phyloP scores from a whole-genome alignment of 495 filamentous ascomycete genomes.

The Aspergillus avenaceus region DNA sequence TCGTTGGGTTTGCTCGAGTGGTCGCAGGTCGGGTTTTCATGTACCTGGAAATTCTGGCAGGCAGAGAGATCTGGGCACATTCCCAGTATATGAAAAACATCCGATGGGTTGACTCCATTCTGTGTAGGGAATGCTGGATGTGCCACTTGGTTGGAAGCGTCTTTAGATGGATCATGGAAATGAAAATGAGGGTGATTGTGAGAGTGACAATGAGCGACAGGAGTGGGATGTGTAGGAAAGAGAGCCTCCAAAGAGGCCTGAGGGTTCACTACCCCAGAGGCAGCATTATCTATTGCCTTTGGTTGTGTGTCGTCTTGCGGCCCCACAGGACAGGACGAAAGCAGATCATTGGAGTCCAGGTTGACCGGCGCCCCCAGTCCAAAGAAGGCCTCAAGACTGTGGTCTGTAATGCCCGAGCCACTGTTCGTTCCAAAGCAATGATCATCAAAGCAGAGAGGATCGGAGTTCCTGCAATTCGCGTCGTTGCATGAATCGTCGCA shows the following conservation, averaged over 20 bases:
- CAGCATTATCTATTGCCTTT: constrained; percentile 19
- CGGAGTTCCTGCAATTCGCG: constrained; percentile 25
- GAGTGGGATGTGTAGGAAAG: constrained; percentile 24
- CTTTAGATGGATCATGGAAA: constrained; percentile 32
- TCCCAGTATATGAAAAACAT: constrained; percentile 41
- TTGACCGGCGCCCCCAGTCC: constrained; percentile 28
- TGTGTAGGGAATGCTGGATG: constrained; percentile 22
- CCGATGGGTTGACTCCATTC: constrained; percentile 33
- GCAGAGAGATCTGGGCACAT: constrained; percentile 33
- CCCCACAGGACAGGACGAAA: constrained; percentile 21
- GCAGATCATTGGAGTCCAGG: constrained; percentile 25
- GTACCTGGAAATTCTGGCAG: constrained; percentile 27
- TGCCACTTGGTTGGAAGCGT: constrained; percentile 22
- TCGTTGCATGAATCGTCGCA: constrained; percentile 28
- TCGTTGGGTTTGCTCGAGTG: constrained; percentile 14
- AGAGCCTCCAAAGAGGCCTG: constrained; percentile 21
- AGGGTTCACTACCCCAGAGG: constrained; percentile 14
- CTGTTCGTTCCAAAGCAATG: constrained; percentile 32
- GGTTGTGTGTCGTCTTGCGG: constrained; percentile 13
- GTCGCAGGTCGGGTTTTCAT: constrained; percentile 15
- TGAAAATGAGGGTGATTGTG: constrained; percentile 29
- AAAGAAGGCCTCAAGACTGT: constrained; percentile 34
- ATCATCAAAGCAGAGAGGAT: constrained; percentile 37
- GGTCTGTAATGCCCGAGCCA: constrained; percentile 17
- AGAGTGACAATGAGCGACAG: constrained; percentile 32